Evolutionary conservation across 805 yeast species (phyloP), one percentile per base, ranked within the genome.

Genomic region (Ogataea paraovalis): DNA sequence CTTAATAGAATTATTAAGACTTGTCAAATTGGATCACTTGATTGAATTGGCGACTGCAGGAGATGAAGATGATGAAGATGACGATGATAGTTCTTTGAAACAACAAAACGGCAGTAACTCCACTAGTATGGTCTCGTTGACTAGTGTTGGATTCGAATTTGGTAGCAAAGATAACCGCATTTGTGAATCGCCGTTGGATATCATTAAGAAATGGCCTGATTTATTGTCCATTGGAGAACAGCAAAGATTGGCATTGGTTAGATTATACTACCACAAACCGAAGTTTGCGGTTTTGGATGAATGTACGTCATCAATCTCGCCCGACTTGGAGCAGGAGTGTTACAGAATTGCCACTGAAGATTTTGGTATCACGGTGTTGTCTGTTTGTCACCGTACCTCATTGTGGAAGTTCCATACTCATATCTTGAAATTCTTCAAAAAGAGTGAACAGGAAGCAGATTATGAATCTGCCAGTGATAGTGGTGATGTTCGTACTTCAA

Each of bases 271-370:
- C 62, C 97, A 91, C 66, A 76, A 78, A 58, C 98, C 98, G 2
- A 85, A 82, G 65, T 91, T 90, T 73, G 98, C 98, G 0, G 96
- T 91, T 22, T 72, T 91, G 54, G 98, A 91, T 68, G 98, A 91
- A 70, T 91, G 97, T 66, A 91, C 98, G 0, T 88, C 96, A 3
- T 92, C 96, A 1, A 96, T 91, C 2, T 83, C 97, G 0, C 87
- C 94, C 10, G 87, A 85, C 50, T 84, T 90, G 80, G 98, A 91
- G 63, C 88, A 85, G 52, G 81, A 83, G 57, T 90, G 92, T 87
- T 91, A 91, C 60, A 67, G 80, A 44, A 85, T 85, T 59, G 96
- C 97, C 0, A 68, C 59, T 8, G 87, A 85, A 61, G 71, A 75
- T 16, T 72, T 87, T 51, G 87, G 88, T 0, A 89, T 90, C 47